Base-by-base conservation (phyloP, 1,139 yeast species). In the Scheffersomyces insectosa region DNA sequence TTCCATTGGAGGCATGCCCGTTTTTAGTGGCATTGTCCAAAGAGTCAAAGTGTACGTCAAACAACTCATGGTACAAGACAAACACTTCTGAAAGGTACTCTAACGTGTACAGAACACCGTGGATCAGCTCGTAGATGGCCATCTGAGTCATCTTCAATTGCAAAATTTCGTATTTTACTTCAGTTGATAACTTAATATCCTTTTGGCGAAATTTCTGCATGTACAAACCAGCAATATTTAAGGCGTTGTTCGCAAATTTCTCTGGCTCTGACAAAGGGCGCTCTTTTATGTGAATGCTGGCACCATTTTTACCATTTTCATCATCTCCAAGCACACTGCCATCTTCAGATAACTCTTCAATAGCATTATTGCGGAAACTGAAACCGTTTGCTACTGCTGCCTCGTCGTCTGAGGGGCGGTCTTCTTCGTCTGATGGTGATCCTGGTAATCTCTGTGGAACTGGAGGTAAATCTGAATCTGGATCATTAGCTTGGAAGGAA, bases 101-200 rank as follows among this genome's bases (percentile, higher is more conserved):
- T 52, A 88, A 63, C 3, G 90, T 82, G 39, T 77, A 79, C 28
- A 75, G 73, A 1, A 77, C 68, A 3, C 90, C 93, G 45, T 82
- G 72, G 8, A 77, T 66, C 7, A 82, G 76, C 56, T 88, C 95
- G 45, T 82, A 68, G 12, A 89, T 71, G 3, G 91, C 84, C 40
- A 89, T 65, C 52, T 86, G 90, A 0, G 96, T 85, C 62, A 87
- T 72, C 55, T 87, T 87, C 56, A 89, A 70, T 58, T 88, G 89
- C 28, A 89, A 60, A 34, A 84, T 79, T 47, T 80, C 81, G 54
- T 75, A 70, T 55, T 80, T 83, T 43, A 74, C 72, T 36, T 63
- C 62, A 5, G 59, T 45, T 5, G 72, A 52, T n/a, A 73, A 40
- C 40, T 56, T 59, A 9, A 58, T 50, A 39, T 62, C 66, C 29